Evolutionary conservation across 2,329 filamentous ascomycete species (phyloP).

Genomic region (Alternaria postmessia): DNA sequence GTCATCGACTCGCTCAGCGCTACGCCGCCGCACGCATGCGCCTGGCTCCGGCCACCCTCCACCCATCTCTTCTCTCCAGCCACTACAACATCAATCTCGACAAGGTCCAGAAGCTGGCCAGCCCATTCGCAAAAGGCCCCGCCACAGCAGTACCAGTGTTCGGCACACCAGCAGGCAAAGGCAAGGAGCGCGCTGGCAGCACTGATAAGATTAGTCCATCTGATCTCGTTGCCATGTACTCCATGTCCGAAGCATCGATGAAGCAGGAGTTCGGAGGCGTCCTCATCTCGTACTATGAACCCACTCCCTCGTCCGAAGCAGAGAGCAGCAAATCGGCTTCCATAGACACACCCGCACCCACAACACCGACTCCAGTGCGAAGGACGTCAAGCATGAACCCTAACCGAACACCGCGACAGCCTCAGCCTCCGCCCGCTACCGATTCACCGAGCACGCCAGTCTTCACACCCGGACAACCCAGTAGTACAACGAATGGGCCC

Average conservation of each 20-base stretch:
- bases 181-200: constrained; percentile 64
- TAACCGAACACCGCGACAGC: constrained; percentile 62
- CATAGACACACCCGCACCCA: constrained; percentile 66
- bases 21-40: constrained; percentile 91
- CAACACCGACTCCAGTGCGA: constrained; percentile 78
- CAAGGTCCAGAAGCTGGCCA: constrained; percentile 81
- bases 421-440: constrained; percentile 51
- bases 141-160: constrained; percentile 60
- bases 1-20: constrained; percentile 85
- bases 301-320: constrained; percentile 45
- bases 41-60: constrained; percentile 69
- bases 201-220: constrained; percentile 54
- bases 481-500: constrained; percentile 39
- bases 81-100: constrained; percentile 81
- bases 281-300: constrained; percentile 78
- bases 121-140: constrained; percentile 78
- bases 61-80: constrained; percentile 77
- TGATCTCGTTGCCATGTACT: constrained; percentile 78
- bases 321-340: constrained; percentile 23
- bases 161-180: constrained; percentile 68
- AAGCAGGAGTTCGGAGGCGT: constrained; percentile 86
- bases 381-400: constrained; percentile 65
- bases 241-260: constrained; percentile 49
- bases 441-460: constrained; percentile 61
- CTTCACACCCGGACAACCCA: constrained; percentile 47